A percentile compares a stretch with the other conserved stretches of the same genome.
Conservation (phyloP, 1,139 yeast species). For the Yamadazyma songkhlaensis region DNA sequence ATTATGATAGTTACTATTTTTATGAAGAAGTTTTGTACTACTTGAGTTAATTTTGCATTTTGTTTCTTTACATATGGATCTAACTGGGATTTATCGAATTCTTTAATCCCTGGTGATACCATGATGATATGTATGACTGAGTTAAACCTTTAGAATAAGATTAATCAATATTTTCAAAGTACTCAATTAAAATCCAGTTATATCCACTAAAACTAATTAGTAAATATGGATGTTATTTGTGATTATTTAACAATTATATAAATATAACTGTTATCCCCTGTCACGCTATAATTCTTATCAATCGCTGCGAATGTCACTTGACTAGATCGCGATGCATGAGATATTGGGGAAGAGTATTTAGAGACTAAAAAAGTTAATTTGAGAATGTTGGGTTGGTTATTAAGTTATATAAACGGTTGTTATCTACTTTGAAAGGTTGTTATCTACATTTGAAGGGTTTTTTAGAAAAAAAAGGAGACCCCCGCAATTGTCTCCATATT, state of each 20-base stretch:
- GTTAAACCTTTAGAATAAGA: not conserved
- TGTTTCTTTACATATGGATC: constrained; percentile 25
- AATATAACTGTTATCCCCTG: constrained; percentile 3
- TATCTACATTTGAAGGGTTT: no score
- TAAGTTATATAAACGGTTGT: no score
- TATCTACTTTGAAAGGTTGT: no score
- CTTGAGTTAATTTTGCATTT: constrained; percentile 38
- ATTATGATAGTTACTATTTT: constrained; percentile 62
- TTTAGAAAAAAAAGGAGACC: no score
- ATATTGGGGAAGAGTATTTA: no score
- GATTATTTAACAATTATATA: constrained; percentile 1
- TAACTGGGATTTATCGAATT: constrained; percentile 9
- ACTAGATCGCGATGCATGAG: not conserved
- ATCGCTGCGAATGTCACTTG: constrained; percentile 1
- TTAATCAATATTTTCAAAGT: no score
- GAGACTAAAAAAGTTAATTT: no score
- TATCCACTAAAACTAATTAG: constrained; percentile 7
- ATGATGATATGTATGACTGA: not conserved
- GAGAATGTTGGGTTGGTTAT: no score
- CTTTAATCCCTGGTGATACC: constrained; percentile 17
- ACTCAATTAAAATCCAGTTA: not conserved
- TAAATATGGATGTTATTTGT: not conserved
- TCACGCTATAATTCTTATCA: constrained; percentile 10
- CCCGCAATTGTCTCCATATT: not conserved
- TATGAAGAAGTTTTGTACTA: constrained; percentile 64